Conservation (phyloP, 2,329 filamentous ascomycete species). For the Orbilia oligospora region DNA sequence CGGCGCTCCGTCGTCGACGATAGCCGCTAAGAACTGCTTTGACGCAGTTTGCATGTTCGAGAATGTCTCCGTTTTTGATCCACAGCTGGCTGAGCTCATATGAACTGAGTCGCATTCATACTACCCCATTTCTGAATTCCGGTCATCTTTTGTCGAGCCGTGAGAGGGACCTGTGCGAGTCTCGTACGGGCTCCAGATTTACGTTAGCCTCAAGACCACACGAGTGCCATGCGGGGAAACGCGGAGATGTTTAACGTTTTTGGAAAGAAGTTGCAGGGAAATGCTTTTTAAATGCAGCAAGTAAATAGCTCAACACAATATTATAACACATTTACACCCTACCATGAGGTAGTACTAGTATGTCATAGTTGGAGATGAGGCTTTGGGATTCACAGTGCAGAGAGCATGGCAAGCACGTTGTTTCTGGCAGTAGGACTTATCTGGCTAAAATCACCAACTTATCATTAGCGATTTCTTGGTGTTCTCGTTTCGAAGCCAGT, state of each 20-base stretch:
- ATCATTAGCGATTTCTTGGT: slow-evolving; percentile 56
- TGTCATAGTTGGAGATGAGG: not conserved
- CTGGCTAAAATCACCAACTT: slow-evolving; percentile 43
- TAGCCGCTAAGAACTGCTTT: slow-evolving; percentile 24
- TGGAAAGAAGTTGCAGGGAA: slow-evolving; percentile 12
- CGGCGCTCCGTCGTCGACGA: not conserved
- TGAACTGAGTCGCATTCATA: slow-evolving; percentile 8
- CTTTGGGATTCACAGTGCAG: not conserved
- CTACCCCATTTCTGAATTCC: slow-evolving; percentile 44
- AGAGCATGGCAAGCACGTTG: slow-evolving; percentile 55
- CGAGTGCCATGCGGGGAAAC: slow-evolving; percentile 34
- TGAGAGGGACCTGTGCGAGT: not conserved
- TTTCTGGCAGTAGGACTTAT: slow-evolving; percentile 16
- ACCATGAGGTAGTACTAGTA: not conserved
- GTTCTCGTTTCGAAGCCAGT: slow-evolving; percentile 39
- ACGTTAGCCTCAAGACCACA: not conserved
- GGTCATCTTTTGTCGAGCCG: not conserved
- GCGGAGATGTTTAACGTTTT: slow-evolving; percentile 33
- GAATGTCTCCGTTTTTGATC: slow-evolving; percentile 26
- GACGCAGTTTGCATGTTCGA: slow-evolving; percentile 26
- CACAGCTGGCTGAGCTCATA: slow-evolving; percentile 11
- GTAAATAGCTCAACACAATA: slow-evolving; percentile 49
- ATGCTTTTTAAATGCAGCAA: not conserved
- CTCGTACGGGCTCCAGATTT: not conserved
- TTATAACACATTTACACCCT: slow-evolving; percentile 17